phyloP scores from a whole-genome alignment of 1,284 basidiomycete species.

The Sporisorium sorghi region DNA sequence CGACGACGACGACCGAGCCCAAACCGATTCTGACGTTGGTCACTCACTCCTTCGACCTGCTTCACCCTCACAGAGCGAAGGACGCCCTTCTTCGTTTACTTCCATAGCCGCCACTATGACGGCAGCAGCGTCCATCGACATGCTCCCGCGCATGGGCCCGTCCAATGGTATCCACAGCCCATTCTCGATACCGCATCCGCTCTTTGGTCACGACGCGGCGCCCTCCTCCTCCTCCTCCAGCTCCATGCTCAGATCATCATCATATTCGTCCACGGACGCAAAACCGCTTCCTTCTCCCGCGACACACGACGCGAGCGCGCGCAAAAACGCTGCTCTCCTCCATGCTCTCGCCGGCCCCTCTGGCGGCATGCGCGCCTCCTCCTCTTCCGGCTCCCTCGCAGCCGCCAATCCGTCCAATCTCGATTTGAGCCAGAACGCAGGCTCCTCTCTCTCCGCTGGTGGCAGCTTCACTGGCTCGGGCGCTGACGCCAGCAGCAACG shows the following conservation, averaged over 20 bases:
- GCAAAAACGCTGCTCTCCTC: constrained; percentile 31
- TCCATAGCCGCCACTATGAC: constrained; percentile 20
- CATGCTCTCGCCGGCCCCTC: constrained; percentile 33
- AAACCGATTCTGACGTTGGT: background rate
- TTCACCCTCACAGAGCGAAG: background rate
- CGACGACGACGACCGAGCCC: background rate
- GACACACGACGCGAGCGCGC: constrained; percentile 4
- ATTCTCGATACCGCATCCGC: constrained; percentile 48
- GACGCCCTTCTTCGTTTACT: background rate
- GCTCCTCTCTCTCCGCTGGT: constrained; percentile 18
- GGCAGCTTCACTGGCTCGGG: constrained; percentile 29
- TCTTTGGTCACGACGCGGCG: constrained; percentile 26
- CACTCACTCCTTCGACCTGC: background rate
- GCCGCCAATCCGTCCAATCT: constrained; percentile 25
- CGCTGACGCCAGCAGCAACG: constrained; percentile 22
- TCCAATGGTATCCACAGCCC: constrained; percentile 31
- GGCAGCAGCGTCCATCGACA: constrained; percentile 25
- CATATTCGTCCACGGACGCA: background rate
- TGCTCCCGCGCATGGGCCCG: constrained; percentile 30
- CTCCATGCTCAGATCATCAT: constrained; percentile 18
- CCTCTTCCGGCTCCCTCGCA: constrained; percentile 14
- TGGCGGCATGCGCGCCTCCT: constrained; percentile 14
- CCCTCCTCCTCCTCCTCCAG: constrained; percentile 21
- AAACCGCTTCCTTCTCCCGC: constrained; percentile 12
- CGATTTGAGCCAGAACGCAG: constrained; percentile 32